Conservation (phyloP, 2,329 filamentous ascomycete genomes). For the Colletotrichum simmondsii region DNA sequence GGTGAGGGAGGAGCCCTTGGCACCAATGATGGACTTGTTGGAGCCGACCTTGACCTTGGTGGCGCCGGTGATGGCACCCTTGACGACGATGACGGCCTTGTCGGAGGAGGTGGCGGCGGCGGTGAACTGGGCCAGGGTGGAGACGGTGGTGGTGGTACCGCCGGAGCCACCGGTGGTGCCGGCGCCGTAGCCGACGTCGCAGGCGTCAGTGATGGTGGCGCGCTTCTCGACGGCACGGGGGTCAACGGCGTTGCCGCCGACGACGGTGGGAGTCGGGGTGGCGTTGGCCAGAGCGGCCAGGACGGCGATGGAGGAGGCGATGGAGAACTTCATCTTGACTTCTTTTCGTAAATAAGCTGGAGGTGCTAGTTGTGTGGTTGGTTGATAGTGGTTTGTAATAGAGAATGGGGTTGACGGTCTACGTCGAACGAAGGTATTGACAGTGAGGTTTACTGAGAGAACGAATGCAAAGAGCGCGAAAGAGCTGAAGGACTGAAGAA, state of each 20-base stretch:
- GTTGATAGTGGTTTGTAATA: neutral
- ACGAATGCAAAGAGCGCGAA: slow-evolving; percentile 30
- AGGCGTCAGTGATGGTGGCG: slow-evolving; percentile 49
- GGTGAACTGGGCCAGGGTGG: slow-evolving; percentile 58
- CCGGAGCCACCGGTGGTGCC: slow-evolving; percentile 63
- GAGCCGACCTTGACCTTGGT: slow-evolving; percentile 53
- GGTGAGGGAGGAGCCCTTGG: slow-evolving; percentile 48
- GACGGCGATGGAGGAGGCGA: slow-evolving; percentile 41
- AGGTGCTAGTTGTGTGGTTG: slow-evolving; percentile 11
- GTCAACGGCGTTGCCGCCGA: slow-evolving; percentile 39
- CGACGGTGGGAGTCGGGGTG: slow-evolving; percentile 43
- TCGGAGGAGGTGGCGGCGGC: slow-evolving; percentile 57
- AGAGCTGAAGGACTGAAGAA: slow-evolving; percentile 27
- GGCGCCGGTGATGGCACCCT: slow-evolving; percentile 51
- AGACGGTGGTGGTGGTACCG: slow-evolving; percentile 62
- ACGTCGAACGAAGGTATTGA: slow-evolving; percentile 33
- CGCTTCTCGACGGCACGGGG: slow-evolving; percentile 41
- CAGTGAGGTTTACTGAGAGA: slow-evolving; percentile 19
- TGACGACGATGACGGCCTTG: slow-evolving; percentile 53
- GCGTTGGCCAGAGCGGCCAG: slow-evolving; percentile 43
- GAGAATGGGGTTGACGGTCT: slow-evolving; percentile 32
- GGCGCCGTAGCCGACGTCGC: slow-evolving; percentile 47
- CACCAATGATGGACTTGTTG: slow-evolving; percentile 59
- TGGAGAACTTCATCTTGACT: slow-evolving; percentile 45
- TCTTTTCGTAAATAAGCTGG: neutral